These are phyloP conservation scores for Auriscalpium orientale DNA, from an alignment of 768 basidiomycete species.

Conservation along the genomic window DNA sequence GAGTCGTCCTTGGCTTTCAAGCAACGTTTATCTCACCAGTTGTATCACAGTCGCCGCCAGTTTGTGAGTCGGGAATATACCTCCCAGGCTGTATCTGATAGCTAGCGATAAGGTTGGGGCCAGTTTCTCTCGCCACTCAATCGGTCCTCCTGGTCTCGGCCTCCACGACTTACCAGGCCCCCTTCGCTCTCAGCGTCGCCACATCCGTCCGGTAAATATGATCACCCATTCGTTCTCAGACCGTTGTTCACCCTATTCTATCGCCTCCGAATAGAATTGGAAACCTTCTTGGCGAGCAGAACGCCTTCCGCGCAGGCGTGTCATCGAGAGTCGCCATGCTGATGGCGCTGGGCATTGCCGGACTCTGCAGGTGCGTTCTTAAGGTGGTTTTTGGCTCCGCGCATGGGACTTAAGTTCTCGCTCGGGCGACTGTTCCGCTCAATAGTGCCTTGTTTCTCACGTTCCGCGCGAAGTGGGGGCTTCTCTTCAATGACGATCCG, in stretches of 20 bases:
- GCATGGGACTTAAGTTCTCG: not conserved
- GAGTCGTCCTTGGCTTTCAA: conserved; percentile 14
- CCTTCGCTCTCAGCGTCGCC: conserved; percentile 76
- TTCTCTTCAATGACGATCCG: conserved; percentile 53
- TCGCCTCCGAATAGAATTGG: conserved; percentile 49
- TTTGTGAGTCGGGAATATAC: conserved; percentile 26
- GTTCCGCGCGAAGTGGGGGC: conserved; percentile 43
- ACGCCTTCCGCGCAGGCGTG: conserved; percentile 63
- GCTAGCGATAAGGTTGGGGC: conserved; percentile 50
- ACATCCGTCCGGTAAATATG: conserved; percentile 66
- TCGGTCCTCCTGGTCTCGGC: conserved; percentile 75
- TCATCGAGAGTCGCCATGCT: conserved; percentile 58
- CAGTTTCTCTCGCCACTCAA: conserved; percentile 78
- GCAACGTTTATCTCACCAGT: not conserved
- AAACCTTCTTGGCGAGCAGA: conserved; percentile 79
- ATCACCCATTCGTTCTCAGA: not conserved
- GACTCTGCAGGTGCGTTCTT: conserved; percentile 49
- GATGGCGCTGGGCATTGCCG: conserved; percentile 57
- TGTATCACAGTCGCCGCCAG: conserved; percentile 44
- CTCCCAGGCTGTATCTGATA: conserved; percentile 16
- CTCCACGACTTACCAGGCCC: conserved; percentile 75
- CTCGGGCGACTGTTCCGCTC: not conserved
- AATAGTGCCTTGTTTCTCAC: conserved; percentile 34
- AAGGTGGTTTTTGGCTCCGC: not conserved
- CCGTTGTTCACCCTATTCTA: not conserved